These are phyloP conservation scores for Incumbomyces lentus DNA, from an alignment of 2,329 filamentous ascomycete species.

Conservation along the genomic window DNA sequence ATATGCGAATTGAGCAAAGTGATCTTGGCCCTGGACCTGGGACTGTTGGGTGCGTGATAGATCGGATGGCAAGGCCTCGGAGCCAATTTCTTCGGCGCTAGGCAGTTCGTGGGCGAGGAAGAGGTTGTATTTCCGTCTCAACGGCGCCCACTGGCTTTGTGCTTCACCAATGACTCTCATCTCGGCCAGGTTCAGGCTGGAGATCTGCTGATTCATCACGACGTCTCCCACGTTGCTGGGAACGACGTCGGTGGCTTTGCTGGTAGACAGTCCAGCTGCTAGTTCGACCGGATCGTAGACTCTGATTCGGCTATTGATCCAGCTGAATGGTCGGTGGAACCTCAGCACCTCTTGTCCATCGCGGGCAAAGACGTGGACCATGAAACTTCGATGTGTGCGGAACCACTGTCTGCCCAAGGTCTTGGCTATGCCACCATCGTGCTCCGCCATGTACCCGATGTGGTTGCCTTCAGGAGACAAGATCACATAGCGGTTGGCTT, in stretches of 20 bases:
- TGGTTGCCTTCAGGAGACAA: slow-evolving; percentile 54
- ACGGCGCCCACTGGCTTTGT: slow-evolving; percentile 53
- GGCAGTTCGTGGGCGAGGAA: slow-evolving; percentile 45
- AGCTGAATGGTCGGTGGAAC: slow-evolving; percentile 55
- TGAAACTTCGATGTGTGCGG: slow-evolving; percentile 53
- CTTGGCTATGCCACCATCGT: slow-evolving; percentile 48
- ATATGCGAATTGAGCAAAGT: slow-evolving; percentile 51
- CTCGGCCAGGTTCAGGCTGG: slow-evolving; percentile 41
- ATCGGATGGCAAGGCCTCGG: slow-evolving; percentile 24
- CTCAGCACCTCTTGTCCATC: slow-evolving; percentile 49
- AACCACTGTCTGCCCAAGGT: slow-evolving; percentile 50
- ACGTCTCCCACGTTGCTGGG: slow-evolving; percentile 22
- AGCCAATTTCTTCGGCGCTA: slow-evolving; percentile 7
- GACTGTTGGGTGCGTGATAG: slow-evolving; percentile 41
- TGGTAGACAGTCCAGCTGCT: slow-evolving; percentile 20
- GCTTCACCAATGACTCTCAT: slow-evolving; percentile 56
- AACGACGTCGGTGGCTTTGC: slow-evolving; percentile 25
- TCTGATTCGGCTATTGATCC: slow-evolving; percentile 50
- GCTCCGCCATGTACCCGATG: slow-evolving; percentile 54
- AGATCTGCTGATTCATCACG: slow-evolving; percentile 41
- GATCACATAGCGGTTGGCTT: slow-evolving; percentile 56
- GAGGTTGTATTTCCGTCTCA: slow-evolving; percentile 54
- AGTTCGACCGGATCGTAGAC: slow-evolving; percentile 44
- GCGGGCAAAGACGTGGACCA: slow-evolving; percentile 54
- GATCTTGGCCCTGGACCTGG: slow-evolving; percentile 30